phyloP scores from a whole-genome alignment of 1,284 basidiomycete genomes.

The Inonotus obliquus region DNA sequence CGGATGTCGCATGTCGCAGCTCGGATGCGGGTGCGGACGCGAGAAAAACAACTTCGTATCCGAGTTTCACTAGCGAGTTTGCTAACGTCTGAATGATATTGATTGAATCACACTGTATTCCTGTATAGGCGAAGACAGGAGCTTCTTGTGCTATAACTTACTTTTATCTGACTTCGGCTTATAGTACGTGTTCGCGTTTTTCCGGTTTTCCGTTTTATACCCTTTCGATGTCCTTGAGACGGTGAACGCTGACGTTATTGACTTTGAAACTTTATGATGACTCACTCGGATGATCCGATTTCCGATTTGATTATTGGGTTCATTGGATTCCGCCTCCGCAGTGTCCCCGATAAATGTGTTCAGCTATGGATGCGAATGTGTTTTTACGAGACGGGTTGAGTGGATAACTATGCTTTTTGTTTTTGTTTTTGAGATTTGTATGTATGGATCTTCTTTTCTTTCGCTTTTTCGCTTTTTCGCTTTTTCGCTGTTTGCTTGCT shows the following conservation, averaged over 20 bases:
- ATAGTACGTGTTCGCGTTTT: not conserved
- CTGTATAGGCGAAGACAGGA: not conserved
- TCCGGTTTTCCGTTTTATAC: no score
- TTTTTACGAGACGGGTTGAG: conserved; percentile 3
- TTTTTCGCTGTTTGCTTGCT: not conserved
- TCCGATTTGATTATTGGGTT: not conserved
- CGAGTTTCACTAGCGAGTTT: no score
- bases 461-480: not conserved
- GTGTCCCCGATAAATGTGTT: conserved; percentile 8
- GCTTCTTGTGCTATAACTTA: not conserved
- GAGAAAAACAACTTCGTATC: no score
- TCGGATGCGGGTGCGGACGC: no score
- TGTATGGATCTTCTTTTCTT: not conserved
- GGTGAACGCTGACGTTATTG: no score
- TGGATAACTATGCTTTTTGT: conserved; percentile 13
- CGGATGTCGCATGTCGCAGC: not conserved
- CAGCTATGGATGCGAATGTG: conserved; percentile 6
- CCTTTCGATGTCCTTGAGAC: no score
- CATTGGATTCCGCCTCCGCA: not conserved
- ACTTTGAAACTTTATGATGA: no score
- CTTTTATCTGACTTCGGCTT: conserved; percentile 1
- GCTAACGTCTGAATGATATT: not conserved
- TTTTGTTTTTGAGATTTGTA: conserved; percentile 12
- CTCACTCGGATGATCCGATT: no score
- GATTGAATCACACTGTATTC: no score